These are phyloP conservation scores for Fraxinus paxiana DNA, from an alignment of 305 asterid species.

Conservation along the genomic window DNA sequence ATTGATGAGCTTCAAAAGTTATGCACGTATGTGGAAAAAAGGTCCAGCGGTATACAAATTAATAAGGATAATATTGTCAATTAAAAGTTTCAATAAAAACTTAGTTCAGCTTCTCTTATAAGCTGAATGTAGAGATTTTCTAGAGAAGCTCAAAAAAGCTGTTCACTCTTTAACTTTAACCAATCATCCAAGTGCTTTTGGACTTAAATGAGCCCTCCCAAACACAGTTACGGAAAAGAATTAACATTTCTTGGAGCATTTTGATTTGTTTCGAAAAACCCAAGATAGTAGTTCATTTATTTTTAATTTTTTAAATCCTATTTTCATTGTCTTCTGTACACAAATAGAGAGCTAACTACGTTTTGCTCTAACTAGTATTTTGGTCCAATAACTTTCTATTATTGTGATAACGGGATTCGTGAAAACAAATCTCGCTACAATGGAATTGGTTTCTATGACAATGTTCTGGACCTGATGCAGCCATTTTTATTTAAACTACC, in stretches of 20 bases:
- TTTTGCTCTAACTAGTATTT: neutral
- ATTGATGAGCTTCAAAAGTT: neutral
- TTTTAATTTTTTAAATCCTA: neutral
- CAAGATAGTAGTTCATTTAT: neutral
- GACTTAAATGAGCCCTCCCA: neutral
- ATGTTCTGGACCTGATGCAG: neutral
- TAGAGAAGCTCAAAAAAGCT: neutral
- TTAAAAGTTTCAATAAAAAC: neutral
- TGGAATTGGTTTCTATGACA: neutral
- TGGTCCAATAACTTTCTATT: neutral
- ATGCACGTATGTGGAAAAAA: neutral
- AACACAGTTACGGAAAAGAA: neutral
- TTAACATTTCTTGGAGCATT: neutral
- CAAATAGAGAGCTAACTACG: neutral
- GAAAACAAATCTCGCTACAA: neutral
- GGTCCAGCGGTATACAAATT: neutral
- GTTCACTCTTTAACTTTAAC: neutral
- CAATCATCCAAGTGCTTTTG: neutral
- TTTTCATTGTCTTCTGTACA: neutral
- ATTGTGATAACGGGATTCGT: neutral
- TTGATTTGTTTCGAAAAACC: neutral
- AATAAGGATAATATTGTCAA: neutral
- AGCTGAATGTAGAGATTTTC: neutral
- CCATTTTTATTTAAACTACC: neutral
- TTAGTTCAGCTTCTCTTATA: neutral